Evolutionary conservation across 1,284 basidiomycete genomes (phyloP).

Genomic region (Trichosporon sp.): DNA sequence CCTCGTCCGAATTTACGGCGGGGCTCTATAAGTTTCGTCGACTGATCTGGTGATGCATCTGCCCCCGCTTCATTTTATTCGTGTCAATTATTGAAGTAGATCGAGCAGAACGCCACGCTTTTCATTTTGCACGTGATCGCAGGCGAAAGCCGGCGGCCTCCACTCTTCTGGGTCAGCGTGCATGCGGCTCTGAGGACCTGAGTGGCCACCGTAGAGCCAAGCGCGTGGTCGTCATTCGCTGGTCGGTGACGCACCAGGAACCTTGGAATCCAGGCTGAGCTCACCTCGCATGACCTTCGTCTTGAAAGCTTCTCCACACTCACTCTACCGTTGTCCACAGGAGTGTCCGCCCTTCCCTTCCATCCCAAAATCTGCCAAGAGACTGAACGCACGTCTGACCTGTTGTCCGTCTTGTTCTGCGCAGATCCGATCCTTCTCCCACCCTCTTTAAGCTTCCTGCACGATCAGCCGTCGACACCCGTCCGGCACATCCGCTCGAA

Average conservation of each 20-base stretch:
- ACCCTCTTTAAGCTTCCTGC: not conserved
- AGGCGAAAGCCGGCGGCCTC: slow-evolving; percentile 13
- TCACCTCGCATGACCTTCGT: not conserved
- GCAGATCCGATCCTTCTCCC: not conserved
- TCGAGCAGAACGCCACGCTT: not conserved
- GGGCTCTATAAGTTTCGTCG: slow-evolving; percentile 2
- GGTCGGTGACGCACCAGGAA: slow-evolving; percentile 9
- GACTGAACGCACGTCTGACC: not conserved
- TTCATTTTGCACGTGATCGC: not conserved
- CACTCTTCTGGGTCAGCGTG: slow-evolving; percentile 3
- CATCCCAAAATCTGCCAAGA: not conserved
- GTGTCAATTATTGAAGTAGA: not conserved
- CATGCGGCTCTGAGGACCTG: slow-evolving; percentile 2
- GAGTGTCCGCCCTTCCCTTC: not conserved
- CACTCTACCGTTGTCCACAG: not conserved
- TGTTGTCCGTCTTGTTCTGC: not conserved
- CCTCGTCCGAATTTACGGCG: not conserved
- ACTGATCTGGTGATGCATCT: not conserved
- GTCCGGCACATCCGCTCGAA: not conserved
- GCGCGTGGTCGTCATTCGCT: slow-evolving; percentile 9
- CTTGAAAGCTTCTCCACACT: not conserved
- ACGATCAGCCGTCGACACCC: not conserved
- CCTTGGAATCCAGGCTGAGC: not conserved
- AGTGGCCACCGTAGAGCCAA: slow-evolving; percentile 9
- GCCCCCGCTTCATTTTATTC: not conserved